Percentiles rank a stretch among this genome's conserved stretches.
Conservation (phyloP, 192 early-diverging fungal species). For the Chytriomyces sp. region DNA sequence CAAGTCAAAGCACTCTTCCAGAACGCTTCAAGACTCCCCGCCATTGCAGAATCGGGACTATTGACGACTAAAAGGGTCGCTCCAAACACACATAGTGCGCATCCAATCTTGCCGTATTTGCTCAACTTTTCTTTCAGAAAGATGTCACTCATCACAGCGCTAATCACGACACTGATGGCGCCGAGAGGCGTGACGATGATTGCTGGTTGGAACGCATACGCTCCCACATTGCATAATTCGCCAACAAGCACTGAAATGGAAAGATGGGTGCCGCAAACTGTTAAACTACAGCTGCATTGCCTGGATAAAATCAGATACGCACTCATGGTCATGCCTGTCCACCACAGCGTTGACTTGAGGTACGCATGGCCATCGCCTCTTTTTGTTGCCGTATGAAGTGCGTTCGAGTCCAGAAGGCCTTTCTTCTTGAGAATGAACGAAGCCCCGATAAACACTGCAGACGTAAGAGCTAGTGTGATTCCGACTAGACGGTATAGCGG, state of each 20-base stretch:
- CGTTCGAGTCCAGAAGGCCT: slow-evolving; percentile 73
- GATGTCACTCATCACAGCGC: slow-evolving; percentile 82
- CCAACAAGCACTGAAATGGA: slow-evolving; percentile 78
- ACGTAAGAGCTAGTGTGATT: slow-evolving; percentile 82
- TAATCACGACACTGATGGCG: slow-evolving; percentile 88
- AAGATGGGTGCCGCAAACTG: background rate
- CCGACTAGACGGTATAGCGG: slow-evolving; percentile 60
- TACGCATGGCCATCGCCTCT: slow-evolving; percentile 67
- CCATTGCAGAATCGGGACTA: background rate
- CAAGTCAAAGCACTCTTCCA: background rate
- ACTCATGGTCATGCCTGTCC: slow-evolving; percentile 85
- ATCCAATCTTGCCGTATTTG: slow-evolving; percentile 83
- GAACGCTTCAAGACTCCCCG: background rate
- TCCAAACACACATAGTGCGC: slow-evolving; percentile 87
- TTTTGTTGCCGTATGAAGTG: background rate
- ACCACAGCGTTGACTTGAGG: slow-evolving; percentile 88
- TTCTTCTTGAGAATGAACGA: slow-evolving; percentile 93
- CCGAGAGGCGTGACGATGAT: slow-evolving; percentile 95
- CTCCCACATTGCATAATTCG: slow-evolving; percentile 93
- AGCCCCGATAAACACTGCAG: slow-evolving; percentile 83
- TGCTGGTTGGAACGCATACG: slow-evolving; percentile 94
- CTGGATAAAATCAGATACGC: slow-evolving; percentile 22
- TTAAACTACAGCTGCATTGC: background rate
- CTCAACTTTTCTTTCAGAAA: slow-evolving; percentile 87
- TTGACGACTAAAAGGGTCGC: slow-evolving; percentile 45